Evolutionary conservation across 176 grass and related monocot genomes (phyloP).

Genomic region (Ensete ventricosum): DNA sequence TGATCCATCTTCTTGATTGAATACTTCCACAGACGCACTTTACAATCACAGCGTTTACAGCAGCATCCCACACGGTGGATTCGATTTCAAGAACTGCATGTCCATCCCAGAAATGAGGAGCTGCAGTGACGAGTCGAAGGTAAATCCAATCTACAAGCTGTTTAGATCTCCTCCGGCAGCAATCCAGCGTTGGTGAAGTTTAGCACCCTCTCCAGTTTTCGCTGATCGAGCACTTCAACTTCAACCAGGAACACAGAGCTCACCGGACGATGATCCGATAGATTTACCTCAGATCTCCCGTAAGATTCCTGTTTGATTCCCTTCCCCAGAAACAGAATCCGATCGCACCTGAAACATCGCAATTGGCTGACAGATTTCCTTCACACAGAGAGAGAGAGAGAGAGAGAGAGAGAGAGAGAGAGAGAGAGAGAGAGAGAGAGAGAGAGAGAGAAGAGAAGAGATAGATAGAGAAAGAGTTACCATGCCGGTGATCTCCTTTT

Average conservation of each 20-base stretch:
- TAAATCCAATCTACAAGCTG: neutral
- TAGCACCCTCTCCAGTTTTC: constrained; percentile 41
- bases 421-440: no score
- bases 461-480: constrained; percentile 5
- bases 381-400: no score
- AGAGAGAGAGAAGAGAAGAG: no score
- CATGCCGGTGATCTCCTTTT: constrained; percentile 65
- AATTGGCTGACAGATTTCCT: no score
- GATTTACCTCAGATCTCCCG: constrained; percentile 37
- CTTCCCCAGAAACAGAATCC: constrained; percentile 48
- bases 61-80: no score
- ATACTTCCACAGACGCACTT: no score
- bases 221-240: constrained; percentile 50
- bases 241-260: constrained; percentile 42
- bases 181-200: constrained; percentile 41
- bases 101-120: no score
- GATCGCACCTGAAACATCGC: constrained; percentile 41
- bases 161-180: neutral
- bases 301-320: constrained; percentile 52
- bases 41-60: no score
- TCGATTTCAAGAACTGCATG: no score
- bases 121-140: no score
- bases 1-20: no score
- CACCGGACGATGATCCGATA: constrained; percentile 55
- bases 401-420: no score